Evolutionary conservation across 768 basidiomycete genomes (phyloP).

Genomic region (Hemileccinum rubropunctum): DNA sequence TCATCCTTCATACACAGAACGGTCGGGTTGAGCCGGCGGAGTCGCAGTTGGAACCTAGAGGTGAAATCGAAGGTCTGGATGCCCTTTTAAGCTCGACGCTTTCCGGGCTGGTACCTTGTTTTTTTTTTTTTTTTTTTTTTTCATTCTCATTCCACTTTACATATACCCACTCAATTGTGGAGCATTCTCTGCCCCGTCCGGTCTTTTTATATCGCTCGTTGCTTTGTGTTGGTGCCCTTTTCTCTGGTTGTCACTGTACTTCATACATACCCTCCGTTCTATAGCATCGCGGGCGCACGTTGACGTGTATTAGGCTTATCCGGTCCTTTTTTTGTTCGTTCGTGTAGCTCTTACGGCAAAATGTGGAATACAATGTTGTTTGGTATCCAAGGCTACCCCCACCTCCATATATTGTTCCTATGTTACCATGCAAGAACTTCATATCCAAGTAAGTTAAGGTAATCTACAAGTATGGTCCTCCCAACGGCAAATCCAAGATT

Average conservation of each 20-base stretch:
- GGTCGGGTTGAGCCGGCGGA: conserved; percentile 9
- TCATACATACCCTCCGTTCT: background rate
- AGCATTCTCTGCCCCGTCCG: background rate
- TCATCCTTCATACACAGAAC: conserved; percentile 5
- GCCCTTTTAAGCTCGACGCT: conserved; percentile 5
- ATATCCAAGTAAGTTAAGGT: background rate
- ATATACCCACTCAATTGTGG: background rate
- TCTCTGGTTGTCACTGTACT: background rate
- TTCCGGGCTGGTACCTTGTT: background rate
- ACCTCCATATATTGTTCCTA: background rate
- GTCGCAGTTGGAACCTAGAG: conserved; percentile 1
- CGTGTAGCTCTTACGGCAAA: background rate
- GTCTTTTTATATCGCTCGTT: background rate
- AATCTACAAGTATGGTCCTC: too few species aligned
- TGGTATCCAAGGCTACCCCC: conserved; percentile 13
- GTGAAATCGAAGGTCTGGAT: conserved; percentile 15
- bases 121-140: background rate
- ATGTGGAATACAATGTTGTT: background rate
- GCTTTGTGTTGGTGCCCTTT: background rate
- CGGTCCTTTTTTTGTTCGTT: conserved; percentile 14
- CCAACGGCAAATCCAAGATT: background rate
- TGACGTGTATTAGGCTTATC: conserved; percentile 7
- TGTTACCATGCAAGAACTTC: background rate
- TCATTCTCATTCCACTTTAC: background rate
- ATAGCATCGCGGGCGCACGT: background rate